Conservation (phyloP, 2,329 filamentous ascomycete genomes). For the Aureobasidium sp. region DNA sequence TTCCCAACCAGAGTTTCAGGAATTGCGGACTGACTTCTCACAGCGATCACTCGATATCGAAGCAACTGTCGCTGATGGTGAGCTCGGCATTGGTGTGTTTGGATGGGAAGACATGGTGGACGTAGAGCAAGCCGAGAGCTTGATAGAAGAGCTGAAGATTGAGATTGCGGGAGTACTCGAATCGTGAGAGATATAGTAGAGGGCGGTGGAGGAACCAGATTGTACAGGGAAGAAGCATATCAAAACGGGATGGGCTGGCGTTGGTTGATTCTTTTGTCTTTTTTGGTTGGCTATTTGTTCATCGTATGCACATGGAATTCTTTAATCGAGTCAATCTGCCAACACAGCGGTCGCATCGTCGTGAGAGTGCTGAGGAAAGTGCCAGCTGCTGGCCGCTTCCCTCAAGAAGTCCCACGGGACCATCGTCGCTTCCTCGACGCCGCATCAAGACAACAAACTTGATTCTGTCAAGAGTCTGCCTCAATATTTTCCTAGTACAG, state of each 20-base stretch:
- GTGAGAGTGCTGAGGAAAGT: neutral
- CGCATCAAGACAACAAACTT: neutral
- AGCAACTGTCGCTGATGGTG: conserved; percentile 42
- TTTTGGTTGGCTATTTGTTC: neutral
- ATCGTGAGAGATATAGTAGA: neutral
- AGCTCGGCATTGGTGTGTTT: conserved; percentile 49
- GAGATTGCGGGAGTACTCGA: conserved; percentile 16
- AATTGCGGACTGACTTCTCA: conserved; percentile 19
- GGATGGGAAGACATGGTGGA: conserved; percentile 38
- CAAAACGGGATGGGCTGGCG: neutral
- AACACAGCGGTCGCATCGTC: neutral
- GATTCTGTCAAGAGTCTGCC: neutral
- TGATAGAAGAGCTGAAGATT: conserved; percentile 22
- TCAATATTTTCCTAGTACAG: neutral
- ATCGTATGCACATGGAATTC: neutral
- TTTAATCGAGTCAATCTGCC: too few species aligned
- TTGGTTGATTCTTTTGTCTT: neutral
- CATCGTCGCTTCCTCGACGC: neutral
- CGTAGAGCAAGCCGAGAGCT: conserved; percentile 29
- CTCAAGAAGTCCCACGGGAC: neutral
- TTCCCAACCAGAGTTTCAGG: neutral
- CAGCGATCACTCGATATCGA: conserved; percentile 52
- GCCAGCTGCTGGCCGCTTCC: neutral
- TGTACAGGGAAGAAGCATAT: neutral
- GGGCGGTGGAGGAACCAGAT: neutral